Evolutionary conservation across 78 protist species (phyloP), one percentile per base, ranked within the genome.

Genomic region (Cavenderia fasciculata): DNA sequence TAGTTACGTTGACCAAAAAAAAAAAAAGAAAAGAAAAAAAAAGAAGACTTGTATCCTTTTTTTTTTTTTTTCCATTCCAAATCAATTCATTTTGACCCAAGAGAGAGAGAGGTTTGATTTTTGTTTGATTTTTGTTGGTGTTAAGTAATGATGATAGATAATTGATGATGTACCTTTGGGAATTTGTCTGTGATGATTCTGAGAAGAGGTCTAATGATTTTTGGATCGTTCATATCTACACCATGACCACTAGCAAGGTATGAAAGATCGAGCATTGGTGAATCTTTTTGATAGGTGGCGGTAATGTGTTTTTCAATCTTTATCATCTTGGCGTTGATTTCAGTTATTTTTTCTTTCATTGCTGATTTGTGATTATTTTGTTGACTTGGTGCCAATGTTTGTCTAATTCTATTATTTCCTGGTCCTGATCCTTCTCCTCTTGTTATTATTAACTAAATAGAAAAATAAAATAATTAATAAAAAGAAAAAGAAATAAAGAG

Each of bases 131-230:
- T 14, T 7, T 7, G 7, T 61, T 6, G 6, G 41, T 66, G 43
- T 44, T 7, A 36, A 10, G 52, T 5, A 11, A 5, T 21, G 3
- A 25, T 61, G 6, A 40, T 61, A 14, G 69, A 31, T 61, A 52
- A 52, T 12, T 61, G 69, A 61, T 31, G 4, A 5, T 74, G 85
- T 79, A 79, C 88, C 76, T 79, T 79, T 66, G 46, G 38, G 41
- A 74, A 79, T 66, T 79, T 63, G 43, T 79, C 76, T 6, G 73
- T 21, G 25, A 79, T 31, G 14, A 66, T 12, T 31, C 68, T 59
- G 29, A 66, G 66, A 4, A 79, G n/a, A 65, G 34, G 66, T 79
- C 72, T 62, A 5, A 79, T n/a, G 31, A 63, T 79, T 36, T 46
- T 66, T 8, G 6, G 4, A 1, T 51, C 65, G 12, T 79, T 79